phyloP scores from a whole-genome alignment of 208 protist genomes.

The Trichomonas gallinae region DNA sequence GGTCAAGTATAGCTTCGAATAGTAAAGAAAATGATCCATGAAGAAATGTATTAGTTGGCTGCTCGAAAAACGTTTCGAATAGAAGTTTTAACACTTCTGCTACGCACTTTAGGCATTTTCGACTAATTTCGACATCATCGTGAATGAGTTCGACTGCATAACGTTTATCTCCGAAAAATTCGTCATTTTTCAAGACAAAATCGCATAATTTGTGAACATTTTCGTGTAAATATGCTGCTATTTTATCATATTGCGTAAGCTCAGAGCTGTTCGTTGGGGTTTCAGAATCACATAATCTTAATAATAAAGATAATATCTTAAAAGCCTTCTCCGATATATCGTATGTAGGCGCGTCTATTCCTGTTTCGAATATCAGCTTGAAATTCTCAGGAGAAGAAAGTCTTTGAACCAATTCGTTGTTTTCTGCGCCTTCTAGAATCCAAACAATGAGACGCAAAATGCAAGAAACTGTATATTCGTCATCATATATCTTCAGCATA shows the following conservation, averaged over 20 bases:
- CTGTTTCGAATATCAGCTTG: background rate
- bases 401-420: background rate
- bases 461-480: background rate
- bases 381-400: background rate
- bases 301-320: background rate
- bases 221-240: background rate
- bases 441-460: background rate
- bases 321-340: background rate
- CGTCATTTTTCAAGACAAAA: background rate
- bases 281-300: background rate
- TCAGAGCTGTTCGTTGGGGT: too few species aligned
- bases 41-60: background rate
- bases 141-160: background rate
- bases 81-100: background rate
- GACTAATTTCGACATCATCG: background rate
- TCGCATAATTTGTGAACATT: background rate
- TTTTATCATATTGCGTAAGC: background rate
- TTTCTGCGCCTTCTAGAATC: background rate
- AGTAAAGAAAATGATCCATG: background rate
- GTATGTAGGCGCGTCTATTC: background rate
- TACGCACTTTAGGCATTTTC: background rate
- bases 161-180: background rate
- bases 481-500: background rate
- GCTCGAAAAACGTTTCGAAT: background rate
- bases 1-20: background rate